These are phyloP conservation scores for Mortierella sp. DNA, from an alignment of 371 early-diverging fungal species.

Conservation along the genomic window DNA sequence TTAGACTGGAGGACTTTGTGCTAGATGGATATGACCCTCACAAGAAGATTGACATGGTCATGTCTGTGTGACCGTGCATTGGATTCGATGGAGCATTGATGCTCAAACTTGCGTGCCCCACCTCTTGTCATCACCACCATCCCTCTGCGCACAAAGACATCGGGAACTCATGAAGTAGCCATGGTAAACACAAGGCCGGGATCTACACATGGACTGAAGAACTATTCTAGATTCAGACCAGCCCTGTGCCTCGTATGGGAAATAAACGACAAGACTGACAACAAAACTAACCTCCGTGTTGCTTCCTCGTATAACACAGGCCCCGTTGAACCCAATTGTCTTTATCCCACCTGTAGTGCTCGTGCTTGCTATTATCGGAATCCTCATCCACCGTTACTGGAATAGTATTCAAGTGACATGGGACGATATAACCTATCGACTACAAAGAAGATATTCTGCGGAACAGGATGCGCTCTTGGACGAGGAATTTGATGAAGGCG, in stretches of 20 bases:
- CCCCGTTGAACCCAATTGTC: slow-evolving; percentile 34
- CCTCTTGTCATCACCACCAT: too few relatives aligned
- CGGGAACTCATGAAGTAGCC: too few relatives aligned
- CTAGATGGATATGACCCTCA: slow-evolving; percentile 92
- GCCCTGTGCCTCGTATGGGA: not conserved
- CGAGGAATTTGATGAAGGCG: slow-evolving; percentile 12
- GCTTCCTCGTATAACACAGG: slow-evolving; percentile 6
- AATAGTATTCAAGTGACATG: slow-evolving; percentile 8
- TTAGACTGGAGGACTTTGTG: slow-evolving; percentile 87
- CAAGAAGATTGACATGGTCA: slow-evolving; percentile 94
- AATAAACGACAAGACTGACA: not conserved
- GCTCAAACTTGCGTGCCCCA: too few relatives aligned
- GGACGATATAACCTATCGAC: not conserved
- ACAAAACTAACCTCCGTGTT: not conserved
- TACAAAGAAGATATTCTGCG: not conserved
- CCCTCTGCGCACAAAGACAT: too few relatives aligned
- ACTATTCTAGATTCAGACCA: too few relatives aligned
- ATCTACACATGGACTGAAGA: too few relatives aligned
- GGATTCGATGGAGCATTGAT: not conserved
- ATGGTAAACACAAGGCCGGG: too few relatives aligned
- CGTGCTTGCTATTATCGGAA: slow-evolving; percentile 36
- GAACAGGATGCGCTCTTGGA: slow-evolving; percentile 13
- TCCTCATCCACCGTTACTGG: slow-evolving; percentile 16
- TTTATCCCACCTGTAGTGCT: slow-evolving; percentile 42
- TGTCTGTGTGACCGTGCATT: slow-evolving; percentile 74